phyloP scores from a whole-genome alignment of 1,139 yeast genomes.

The Protomyces lactucae-debilis region DNA sequence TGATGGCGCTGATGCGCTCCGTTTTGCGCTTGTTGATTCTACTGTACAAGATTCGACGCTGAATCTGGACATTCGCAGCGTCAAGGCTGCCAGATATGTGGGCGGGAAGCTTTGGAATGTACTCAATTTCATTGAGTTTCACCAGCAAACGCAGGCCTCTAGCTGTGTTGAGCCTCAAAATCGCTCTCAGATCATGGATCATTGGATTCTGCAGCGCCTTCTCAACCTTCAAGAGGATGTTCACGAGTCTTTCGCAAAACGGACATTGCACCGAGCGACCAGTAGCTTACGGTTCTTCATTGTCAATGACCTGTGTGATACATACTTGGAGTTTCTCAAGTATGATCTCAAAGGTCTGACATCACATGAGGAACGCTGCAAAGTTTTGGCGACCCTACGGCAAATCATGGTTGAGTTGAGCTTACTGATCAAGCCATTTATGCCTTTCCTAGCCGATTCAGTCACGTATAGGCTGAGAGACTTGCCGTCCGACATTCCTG shows the following conservation, averaged over 20 bases:
- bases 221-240: conserved; percentile 62
- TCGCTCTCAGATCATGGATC: conserved; percentile 76
- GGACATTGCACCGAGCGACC: conserved; percentile 87
- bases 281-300: conserved; percentile 85
- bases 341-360: conserved; percentile 86
- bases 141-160: conserved; percentile 63
- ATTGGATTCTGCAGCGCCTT: conserved; percentile 90
- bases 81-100: conserved; percentile 23
- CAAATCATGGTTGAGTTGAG: conserved; percentile 78
- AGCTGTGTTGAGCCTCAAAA: conserved; percentile 84
- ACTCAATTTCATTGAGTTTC: conserved; percentile 17
- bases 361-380: conserved; percentile 68
- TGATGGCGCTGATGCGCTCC: conserved; percentile 28
- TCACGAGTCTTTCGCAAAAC: conserved; percentile 63
- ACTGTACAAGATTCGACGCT: conserved; percentile 26
- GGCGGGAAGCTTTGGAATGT: conserved; percentile 29
- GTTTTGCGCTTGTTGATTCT: conserved; percentile 28
- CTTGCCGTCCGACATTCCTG: not conserved
- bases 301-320: conserved; percentile 91
- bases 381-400: conserved; percentile 88
- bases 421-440: conserved; percentile 90
- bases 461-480: conserved; percentile 83
- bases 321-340: conserved; percentile 95
- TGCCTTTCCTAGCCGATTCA: conserved; percentile 96
- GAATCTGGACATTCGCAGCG: conserved; percentile 18